Conservation (phyloP, 164 flowering plant species). For the Euptelea pleiosperma region DNA sequence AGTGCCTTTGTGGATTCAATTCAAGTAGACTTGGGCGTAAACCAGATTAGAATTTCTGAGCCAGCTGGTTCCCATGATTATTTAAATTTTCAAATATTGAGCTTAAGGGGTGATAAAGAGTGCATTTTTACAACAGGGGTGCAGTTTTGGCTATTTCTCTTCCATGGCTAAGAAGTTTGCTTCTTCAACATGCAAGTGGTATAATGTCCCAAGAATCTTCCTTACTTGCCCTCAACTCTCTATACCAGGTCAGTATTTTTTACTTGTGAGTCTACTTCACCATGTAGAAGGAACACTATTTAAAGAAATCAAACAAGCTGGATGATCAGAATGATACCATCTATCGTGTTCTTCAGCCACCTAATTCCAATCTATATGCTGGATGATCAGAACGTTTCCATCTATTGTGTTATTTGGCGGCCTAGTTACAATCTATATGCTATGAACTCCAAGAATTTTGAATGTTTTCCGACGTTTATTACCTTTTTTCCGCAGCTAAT, state of each 20-base stretch:
- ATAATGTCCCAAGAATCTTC: slow-evolving; percentile 90
- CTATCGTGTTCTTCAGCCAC: too few relatives aligned
- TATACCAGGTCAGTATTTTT: slow-evolving; percentile 58
- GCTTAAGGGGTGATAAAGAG: slow-evolving; percentile 6
- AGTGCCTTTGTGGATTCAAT: neutral
- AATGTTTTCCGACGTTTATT: too few relatives aligned
- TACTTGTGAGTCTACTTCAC: neutral
- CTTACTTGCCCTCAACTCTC: slow-evolving; percentile 56
- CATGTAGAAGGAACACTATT: neutral
- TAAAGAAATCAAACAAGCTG: neutral
- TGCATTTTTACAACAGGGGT: slow-evolving; percentile 47
- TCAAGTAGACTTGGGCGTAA: too few relatives aligned
- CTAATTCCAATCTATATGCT: too few relatives aligned
- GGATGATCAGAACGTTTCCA: too few relatives aligned
- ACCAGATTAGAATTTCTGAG: neutral
- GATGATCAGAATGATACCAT: too few relatives aligned
- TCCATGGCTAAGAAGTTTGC: slow-evolving; percentile 84
- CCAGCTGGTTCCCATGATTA: neutral
- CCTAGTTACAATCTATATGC: too few relatives aligned
- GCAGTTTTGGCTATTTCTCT: slow-evolving; percentile 75
- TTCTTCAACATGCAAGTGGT: slow-evolving; percentile 80
- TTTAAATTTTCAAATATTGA: neutral
- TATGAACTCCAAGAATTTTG: too few relatives aligned
- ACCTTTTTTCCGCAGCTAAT: slow-evolving; percentile 56
- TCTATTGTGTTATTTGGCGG: too few relatives aligned